phyloP scores from a whole-genome alignment of 2,329 filamentous ascomycete species.

The Curvularia hawaiiensis region DNA sequence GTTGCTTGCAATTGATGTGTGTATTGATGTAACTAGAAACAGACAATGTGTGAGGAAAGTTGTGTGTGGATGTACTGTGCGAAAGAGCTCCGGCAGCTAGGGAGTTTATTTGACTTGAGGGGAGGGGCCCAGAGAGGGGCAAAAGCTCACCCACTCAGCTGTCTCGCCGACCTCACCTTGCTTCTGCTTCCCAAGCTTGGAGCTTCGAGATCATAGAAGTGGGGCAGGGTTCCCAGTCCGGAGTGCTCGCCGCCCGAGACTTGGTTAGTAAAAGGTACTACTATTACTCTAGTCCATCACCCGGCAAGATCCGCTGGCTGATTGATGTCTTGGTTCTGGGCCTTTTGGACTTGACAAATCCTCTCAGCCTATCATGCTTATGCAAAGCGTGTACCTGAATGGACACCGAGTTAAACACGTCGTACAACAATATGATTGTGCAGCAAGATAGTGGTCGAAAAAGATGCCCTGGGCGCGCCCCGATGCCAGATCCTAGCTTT shows the following conservation, averaged over 20 bases:
- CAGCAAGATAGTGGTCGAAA: neutral
- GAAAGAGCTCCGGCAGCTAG: neutral
- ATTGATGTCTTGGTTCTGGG: neutral
- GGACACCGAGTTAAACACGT: neutral
- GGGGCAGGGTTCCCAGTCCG: slow-evolving; percentile 12
- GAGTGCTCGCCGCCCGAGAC: neutral
- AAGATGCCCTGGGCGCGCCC: neutral
- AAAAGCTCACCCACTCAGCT: neutral
- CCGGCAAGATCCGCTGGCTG: neutral
- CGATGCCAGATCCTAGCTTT: neutral
- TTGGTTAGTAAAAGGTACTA: neutral
- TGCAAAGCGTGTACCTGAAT: slow-evolving; percentile 8
- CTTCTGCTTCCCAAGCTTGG: slow-evolving; percentile 20
- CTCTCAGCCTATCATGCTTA: slow-evolving; percentile 15
- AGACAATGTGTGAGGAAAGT: neutral
- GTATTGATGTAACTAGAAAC: neutral
- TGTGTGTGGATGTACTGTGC: neutral
- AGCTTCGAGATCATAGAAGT: slow-evolving; percentile 22
- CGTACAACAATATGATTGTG: neutral
- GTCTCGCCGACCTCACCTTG: slow-evolving; percentile 4
- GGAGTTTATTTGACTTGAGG: neutral
- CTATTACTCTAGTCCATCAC: neutral
- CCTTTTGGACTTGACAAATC: slow-evolving; percentile 22
- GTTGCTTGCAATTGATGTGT: slow-evolving; percentile 20
- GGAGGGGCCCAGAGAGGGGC: slow-evolving; percentile 12